phyloP scores from a whole-genome alignment of 140 eudicot genomes.

The Bidens hawaiensis region DNA sequence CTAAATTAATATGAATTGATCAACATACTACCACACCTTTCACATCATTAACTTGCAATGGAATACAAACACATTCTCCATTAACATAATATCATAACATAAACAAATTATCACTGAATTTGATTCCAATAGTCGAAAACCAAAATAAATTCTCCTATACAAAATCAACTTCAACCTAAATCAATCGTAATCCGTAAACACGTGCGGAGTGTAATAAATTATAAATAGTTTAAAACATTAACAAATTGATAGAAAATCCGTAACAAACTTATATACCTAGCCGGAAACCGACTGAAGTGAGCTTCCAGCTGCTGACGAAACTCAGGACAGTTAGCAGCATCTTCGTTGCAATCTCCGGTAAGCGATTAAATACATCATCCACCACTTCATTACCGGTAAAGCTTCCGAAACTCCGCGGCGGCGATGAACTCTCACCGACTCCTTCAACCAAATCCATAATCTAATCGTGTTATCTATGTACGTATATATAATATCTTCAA shows the following conservation, averaged over 20 bases:
- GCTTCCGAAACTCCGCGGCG: slow-evolving; percentile 45
- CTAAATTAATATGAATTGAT: too few species aligned
- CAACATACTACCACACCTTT: too few species aligned
- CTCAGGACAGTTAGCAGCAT: slow-evolving; percentile 41
- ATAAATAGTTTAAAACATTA: too few species aligned
- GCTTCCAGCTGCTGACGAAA: slow-evolving; percentile 63
- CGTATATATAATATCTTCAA: too few species aligned
- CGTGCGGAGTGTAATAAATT: too few species aligned
- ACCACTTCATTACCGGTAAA: slow-evolving; percentile 42
- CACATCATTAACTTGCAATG: not conserved
- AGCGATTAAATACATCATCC: slow-evolving; percentile 75
- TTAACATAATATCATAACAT: not conserved
- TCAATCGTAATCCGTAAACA: too few species aligned
- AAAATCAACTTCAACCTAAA: too few species aligned
- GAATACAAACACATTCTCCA: not conserved
- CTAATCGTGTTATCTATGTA: not conserved
- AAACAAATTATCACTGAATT: not conserved
- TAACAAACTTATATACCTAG: slow-evolving; percentile 42
- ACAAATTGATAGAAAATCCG: too few species aligned
- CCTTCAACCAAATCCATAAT: slow-evolving; percentile 85
- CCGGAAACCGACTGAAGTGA: slow-evolving; percentile 82
- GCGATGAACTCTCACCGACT: slow-evolving; percentile 36
- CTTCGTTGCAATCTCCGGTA: slow-evolving; percentile 54
- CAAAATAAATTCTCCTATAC: not conserved
- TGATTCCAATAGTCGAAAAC: not conserved